phyloP scores from a whole-genome alignment of 768 basidiomycete genomes.

The Antrodiella citrinella region DNA sequence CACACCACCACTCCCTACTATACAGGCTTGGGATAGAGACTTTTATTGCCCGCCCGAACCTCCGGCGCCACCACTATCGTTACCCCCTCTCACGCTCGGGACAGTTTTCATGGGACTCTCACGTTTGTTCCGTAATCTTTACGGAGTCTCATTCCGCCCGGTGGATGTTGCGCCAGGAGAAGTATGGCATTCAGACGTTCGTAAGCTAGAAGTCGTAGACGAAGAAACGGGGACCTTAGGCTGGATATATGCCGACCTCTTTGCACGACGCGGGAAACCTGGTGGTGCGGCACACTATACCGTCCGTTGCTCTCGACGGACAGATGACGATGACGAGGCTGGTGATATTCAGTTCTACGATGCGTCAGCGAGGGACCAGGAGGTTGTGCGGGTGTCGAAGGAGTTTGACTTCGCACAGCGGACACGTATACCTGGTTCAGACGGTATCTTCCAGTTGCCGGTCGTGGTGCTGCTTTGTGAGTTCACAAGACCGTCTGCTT shows the following conservation, averaged over 20 bases:
- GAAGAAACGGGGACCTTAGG: constrained; percentile 83
- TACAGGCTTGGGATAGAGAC: constrained; percentile 97
- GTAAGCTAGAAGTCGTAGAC: constrained; percentile 90
- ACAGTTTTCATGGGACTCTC: constrained; percentile 90
- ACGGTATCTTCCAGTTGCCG: constrained; percentile 79
- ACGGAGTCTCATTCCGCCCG: constrained; percentile 79
- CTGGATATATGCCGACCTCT: constrained; percentile 93
- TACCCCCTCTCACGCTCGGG: constrained; percentile 79
- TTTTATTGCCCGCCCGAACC: constrained; percentile 82
- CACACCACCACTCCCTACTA: constrained; percentile 46
- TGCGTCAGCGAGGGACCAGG: constrained; percentile 29
- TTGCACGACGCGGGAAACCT: constrained; percentile 76
- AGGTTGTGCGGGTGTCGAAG: constrained; percentile 32
- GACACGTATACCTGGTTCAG: constrained; percentile 48
- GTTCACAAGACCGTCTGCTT: constrained; percentile 56
- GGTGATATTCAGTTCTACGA: constrained; percentile 42
- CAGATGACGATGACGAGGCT: constrained; percentile 81
- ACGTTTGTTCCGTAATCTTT: constrained; percentile 75
- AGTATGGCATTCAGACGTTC: constrained; percentile 82
- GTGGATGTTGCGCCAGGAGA: constrained; percentile 66
- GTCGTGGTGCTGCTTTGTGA: constrained; percentile 89
- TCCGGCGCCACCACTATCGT: constrained; percentile 62
- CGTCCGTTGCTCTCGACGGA: constrained; percentile 85
- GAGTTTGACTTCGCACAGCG: constrained; percentile 60
- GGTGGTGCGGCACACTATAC: constrained; percentile 96